phyloP scores from a whole-genome alignment of 2,329 filamentous ascomycete genomes.

The Celoporthe dispersa region DNA sequence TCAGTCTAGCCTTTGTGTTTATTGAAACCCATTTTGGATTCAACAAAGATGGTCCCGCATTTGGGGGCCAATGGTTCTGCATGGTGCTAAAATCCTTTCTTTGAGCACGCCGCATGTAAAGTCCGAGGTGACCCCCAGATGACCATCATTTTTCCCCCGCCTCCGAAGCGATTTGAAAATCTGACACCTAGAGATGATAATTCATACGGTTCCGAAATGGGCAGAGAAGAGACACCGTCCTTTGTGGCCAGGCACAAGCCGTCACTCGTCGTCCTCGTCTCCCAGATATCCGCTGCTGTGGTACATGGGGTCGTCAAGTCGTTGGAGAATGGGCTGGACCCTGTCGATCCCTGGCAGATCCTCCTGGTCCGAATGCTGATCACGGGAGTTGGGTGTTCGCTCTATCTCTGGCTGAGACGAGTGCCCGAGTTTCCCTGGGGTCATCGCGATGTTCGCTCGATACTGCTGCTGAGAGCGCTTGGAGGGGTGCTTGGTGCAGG shows the following conservation, averaged over 20 bases:
- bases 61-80: neutral
- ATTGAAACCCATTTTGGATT: neutral
- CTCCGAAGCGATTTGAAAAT: neutral
- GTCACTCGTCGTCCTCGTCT: constrained; percentile 24
- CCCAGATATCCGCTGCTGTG: constrained; percentile 22
- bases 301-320: constrained; percentile 25
- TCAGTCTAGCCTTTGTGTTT: neutral
- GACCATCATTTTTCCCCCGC: neutral
- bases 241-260: constrained; percentile 23
- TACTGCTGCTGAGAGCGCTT: constrained; percentile 71
- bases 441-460: constrained; percentile 63
- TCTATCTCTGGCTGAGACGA: constrained; percentile 74
- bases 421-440: constrained; percentile 75
- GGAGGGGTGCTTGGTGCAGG: constrained; percentile 77
- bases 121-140: neutral
- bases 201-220: neutral
- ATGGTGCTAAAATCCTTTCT: neutral
- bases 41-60: neutral
- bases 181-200: neutral
- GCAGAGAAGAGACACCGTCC: constrained; percentile 12
- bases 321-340: constrained; percentile 17
- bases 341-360: constrained; percentile 42
- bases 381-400: constrained; percentile 67
- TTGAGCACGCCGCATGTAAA: neutral
- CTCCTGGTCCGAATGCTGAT: constrained; percentile 80